These are phyloP conservation scores for Spinacia oleracea DNA, from an alignment of 179 eudicot species.

Conservation along the genomic window DNA sequence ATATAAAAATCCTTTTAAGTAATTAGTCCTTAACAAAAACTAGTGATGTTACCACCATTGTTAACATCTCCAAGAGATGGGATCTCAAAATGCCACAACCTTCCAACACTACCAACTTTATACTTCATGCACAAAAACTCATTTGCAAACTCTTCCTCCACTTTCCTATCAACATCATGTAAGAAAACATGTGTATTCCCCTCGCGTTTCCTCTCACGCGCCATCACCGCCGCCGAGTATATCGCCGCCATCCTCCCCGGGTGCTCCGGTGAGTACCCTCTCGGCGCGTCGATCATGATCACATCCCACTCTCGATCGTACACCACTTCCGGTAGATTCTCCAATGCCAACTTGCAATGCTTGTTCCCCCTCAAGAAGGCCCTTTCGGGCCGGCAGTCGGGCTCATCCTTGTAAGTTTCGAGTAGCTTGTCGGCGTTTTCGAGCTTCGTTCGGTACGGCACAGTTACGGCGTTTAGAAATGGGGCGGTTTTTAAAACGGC, in stretches of 20 bases:
- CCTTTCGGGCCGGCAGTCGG: constrained; percentile 36
- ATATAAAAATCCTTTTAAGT: too few relatives aligned
- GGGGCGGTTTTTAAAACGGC: constrained; percentile 41
- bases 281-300: constrained; percentile 73
- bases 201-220: constrained; percentile 41
- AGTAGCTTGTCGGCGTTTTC: constrained; percentile 45
- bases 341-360: constrained; percentile 52
- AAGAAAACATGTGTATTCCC: constrained; percentile 65
- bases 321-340: constrained; percentile 50
- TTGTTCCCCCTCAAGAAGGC: constrained; percentile 45
- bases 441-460: constrained; percentile 46
- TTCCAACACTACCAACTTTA: constrained; percentile 50
- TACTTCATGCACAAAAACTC: constrained; percentile 62
- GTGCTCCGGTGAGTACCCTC: constrained; percentile 47
- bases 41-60: background rate
- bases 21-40: background rate
- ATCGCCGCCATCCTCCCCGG: constrained; percentile 83
- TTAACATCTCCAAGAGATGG: constrained; percentile 27
- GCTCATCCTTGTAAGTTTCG: constrained; percentile 23
- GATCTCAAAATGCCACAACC: constrained; percentile 71
- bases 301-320: constrained; percentile 70
- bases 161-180: constrained; percentile 74
- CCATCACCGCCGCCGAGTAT: constrained; percentile 73
- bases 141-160: constrained; percentile 53
- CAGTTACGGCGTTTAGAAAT: constrained; percentile 38